phyloP scores from a whole-genome alignment of 176 grass and related monocot genomes.

The Oryza brachyantha region DNA sequence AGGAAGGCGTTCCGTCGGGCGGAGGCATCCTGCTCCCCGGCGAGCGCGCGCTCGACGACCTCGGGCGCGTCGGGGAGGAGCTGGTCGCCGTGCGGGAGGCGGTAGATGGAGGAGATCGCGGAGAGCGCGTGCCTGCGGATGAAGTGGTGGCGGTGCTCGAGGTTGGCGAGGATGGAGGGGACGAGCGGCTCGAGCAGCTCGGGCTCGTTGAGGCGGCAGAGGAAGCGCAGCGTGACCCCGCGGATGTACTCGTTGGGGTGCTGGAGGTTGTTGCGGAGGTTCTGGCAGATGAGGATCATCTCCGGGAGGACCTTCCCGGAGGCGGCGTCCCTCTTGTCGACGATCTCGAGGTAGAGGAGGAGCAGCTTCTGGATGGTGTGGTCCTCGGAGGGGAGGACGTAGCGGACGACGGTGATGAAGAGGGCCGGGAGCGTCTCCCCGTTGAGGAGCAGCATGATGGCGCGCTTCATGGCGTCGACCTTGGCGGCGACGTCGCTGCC shows the following conservation, averaged over 20 bases:
- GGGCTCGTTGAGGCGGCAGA: conserved; percentile 66
- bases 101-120: conserved; percentile 57
- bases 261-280: conserved; percentile 82
- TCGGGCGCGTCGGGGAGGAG: conserved; percentile 72
- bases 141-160: conserved; percentile 74
- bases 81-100: conserved; percentile 51
- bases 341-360: conserved; percentile 61
- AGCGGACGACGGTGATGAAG: conserved; percentile 67
- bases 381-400: conserved; percentile 66
- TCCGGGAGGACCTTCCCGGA: conserved; percentile 64
- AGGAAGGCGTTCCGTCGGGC: conserved; percentile 55
- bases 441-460: conserved; percentile 67
- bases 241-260: conserved; percentile 82
- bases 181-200: conserved; percentile 65
- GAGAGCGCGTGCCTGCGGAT: conserved; percentile 61
- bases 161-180: conserved; percentile 65
- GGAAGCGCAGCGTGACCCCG: conserved; percentile 67
- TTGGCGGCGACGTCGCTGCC: conserved; percentile 44
- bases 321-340: conserved; percentile 45
- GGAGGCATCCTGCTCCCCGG: conserved; percentile 50
- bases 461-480: conserved; percentile 54
- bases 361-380: conserved; percentile 70
- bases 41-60: conserved; percentile 44
- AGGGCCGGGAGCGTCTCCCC: conserved; percentile 54
- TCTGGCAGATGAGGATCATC: conserved; percentile 98